These are phyloP conservation scores for Ambrosia artemisiifolia DNA, from an alignment of 129 eudicot species.

Conservation along the genomic window DNA sequence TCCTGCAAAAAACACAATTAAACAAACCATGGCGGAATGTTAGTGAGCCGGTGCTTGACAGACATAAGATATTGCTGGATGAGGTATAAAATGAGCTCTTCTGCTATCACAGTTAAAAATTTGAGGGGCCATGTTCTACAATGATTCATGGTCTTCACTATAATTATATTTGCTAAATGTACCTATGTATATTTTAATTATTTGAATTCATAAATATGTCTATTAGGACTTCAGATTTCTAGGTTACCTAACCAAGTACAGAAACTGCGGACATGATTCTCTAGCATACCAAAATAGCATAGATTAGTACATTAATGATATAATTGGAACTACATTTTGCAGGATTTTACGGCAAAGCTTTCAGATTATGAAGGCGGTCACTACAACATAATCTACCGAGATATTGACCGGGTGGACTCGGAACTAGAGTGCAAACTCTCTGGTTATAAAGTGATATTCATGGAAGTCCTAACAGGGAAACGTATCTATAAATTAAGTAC, in stretches of 20 bases:
- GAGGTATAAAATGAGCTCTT: conserved; percentile 1
- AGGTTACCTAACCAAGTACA: no score
- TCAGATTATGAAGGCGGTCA: conserved; percentile 24
- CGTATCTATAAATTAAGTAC: neutral
- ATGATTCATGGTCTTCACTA: neutral
- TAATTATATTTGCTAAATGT: no score
- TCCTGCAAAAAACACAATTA: neutral
- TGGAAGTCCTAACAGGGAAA: conserved; percentile 9
- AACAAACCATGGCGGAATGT: neutral
- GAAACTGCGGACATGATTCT: no score
- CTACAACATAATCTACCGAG: neutral
- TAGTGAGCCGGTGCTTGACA: neutral
- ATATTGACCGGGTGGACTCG: neutral
- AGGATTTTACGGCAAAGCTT: conserved; percentile 22
- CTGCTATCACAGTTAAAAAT: neutral
- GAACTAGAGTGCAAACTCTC: neutral
- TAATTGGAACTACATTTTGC: no score
- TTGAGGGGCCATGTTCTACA: neutral
- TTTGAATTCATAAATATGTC: no score
- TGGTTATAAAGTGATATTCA: conserved; percentile 4
- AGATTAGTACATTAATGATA: no score
- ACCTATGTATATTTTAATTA: no score
- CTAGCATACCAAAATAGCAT: no score
- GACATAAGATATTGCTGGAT: conserved; percentile 15
- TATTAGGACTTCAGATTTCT: no score